Evolutionary conservation across 495 filamentous ascomycete species (phyloP), one percentile per base, ranked within the genome.

Genomic region (Penicillium arizonense): DNA sequence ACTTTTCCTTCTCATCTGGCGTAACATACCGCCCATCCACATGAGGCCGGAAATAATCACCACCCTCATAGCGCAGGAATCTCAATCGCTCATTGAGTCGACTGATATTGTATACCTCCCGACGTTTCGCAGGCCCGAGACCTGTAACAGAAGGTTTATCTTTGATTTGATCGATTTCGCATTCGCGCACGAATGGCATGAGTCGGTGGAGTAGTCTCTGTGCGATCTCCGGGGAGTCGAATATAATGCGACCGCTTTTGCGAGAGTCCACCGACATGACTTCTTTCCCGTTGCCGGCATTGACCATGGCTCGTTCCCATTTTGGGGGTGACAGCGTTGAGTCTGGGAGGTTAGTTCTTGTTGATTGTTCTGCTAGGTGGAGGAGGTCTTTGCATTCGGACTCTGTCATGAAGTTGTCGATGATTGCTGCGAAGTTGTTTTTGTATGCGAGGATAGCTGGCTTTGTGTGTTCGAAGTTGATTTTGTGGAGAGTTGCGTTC

Each of bases 31-130:
- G 57, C 14, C 79, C 87, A 69, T 96, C 91, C 59, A 82, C 85
- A 64, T 96, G 91, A 3, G 85, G 85, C 43, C 75, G 80, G 58
- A 96, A 96, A 64, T 87, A 93, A 58, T 90, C 82, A 0, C 89
- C 89, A 5, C 77, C 72, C 1, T 77, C 81, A 64, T 96, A 96
- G 58, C 81, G 88, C 38, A 96, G 70, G 65, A 96, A 92, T 32
- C 91, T 73, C 69, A 96, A 76, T 40, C 91, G 68, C 61, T 96
- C 85, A 68, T 96, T 94, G 36, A 91, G 63, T 32, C 84, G 61
- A 0, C 72, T 77, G 45, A 90, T 62, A 50, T 68, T 71, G 75
- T 80, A 88, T 1, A 65, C 69, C 48, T 83, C 77, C 0, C 67
- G 62, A 10, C 77, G 68, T 34, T 66, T 74, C 7, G 58, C 63